phyloP scores from a whole-genome alignment of 257 asterid genomes.

The Jaltomata sinuosa region DNA sequence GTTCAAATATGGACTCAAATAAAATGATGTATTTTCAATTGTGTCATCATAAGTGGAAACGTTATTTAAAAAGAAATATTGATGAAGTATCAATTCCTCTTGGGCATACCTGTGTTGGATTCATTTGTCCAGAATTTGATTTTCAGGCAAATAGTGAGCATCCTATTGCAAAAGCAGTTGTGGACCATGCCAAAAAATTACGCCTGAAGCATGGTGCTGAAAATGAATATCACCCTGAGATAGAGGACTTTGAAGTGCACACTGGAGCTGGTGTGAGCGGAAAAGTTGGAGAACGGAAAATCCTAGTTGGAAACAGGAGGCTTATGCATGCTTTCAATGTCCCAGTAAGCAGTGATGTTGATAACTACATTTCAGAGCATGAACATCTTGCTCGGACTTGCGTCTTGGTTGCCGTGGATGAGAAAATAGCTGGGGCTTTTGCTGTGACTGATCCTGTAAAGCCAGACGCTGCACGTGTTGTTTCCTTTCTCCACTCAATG shows the following conservation, averaged over 20 bases:
- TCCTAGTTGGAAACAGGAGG: constrained; percentile 80
- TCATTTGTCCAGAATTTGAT: not conserved
- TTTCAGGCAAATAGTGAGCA: constrained; percentile 89
- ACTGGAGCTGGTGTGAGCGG: constrained; percentile 91
- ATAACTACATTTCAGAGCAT: constrained; percentile 50
- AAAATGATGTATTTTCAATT: not conserved
- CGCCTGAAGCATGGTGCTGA: constrained; percentile 29
- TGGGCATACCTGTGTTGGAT: not conserved
- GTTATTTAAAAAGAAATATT: not conserved
- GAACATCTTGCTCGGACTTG: constrained; percentile 88
- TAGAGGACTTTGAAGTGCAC: constrained; percentile 81
- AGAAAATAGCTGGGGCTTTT: constrained; percentile 73
- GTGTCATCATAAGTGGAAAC: not conserved
- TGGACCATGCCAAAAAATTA: constrained; percentile 65
- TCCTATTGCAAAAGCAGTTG: constrained; percentile 91
- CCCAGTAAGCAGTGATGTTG: constrained; percentile 51
- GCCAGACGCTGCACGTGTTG: constrained; percentile 67
- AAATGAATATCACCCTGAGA: constrained; percentile 43
- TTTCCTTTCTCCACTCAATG: constrained; percentile 73
- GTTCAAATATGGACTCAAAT: not conserved
- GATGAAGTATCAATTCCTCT: not conserved
- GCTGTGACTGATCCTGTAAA: constrained; percentile 93
- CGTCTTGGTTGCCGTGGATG: constrained; percentile 72
- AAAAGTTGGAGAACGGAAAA: constrained; percentile 50
- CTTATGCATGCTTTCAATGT: constrained; percentile 55